Percentiles rank a stretch among this genome's conserved stretches.
These are phyloP conservation scores for Blastobotrys muscicola DNA, from an alignment of 805 yeast species.

Conservation along the genomic window DNA sequence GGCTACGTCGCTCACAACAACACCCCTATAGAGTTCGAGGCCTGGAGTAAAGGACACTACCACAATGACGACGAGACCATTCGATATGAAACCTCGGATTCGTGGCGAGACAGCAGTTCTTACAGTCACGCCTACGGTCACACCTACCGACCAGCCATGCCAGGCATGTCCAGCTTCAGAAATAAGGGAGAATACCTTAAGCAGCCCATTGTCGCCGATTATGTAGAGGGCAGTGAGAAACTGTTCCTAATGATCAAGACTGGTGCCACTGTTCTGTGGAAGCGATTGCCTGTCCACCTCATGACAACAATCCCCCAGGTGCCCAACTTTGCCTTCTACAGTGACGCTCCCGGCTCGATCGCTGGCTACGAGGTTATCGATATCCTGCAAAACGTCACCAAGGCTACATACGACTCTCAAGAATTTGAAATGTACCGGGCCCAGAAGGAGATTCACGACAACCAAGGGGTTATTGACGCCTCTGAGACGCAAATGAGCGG, in stretches of 20 bases:
- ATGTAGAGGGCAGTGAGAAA: slow-evolving; percentile 18
- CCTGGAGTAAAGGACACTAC: not conserved
- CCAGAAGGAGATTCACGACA: slow-evolving; percentile 16
- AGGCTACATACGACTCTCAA: slow-evolving; percentile 11
- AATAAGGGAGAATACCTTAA: slow-evolving; percentile 12
- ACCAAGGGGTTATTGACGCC: slow-evolving; percentile 13
- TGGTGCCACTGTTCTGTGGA: slow-evolving; percentile 28
- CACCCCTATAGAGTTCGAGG: not conserved
- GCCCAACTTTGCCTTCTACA: slow-evolving; percentile 26
- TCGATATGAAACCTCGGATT: slow-evolving; percentile 9
- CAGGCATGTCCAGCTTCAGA: slow-evolving; percentile 2
- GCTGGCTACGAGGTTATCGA: slow-evolving; percentile 27
- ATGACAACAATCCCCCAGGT: slow-evolving; percentile 25
- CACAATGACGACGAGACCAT: not conserved
- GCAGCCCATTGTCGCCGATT: slow-evolving; percentile 20
- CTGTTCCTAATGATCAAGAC: slow-evolving; percentile 30
- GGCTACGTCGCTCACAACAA: too few relatives aligned
- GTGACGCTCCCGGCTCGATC: slow-evolving; percentile 25
- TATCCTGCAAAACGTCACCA: slow-evolving; percentile 20
- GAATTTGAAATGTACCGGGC: slow-evolving; percentile 22
- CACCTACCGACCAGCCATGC: slow-evolving; percentile 7
- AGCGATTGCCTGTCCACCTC: slow-evolving; percentile 28
- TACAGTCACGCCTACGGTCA: slow-evolving; percentile 4
- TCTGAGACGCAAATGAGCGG: slow-evolving; percentile 11
- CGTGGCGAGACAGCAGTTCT: slow-evolving; percentile 12